phyloP scores from a whole-genome alignment of 2,329 filamentous ascomycete species.

The Scleromitrula shiraiana region DNA sequence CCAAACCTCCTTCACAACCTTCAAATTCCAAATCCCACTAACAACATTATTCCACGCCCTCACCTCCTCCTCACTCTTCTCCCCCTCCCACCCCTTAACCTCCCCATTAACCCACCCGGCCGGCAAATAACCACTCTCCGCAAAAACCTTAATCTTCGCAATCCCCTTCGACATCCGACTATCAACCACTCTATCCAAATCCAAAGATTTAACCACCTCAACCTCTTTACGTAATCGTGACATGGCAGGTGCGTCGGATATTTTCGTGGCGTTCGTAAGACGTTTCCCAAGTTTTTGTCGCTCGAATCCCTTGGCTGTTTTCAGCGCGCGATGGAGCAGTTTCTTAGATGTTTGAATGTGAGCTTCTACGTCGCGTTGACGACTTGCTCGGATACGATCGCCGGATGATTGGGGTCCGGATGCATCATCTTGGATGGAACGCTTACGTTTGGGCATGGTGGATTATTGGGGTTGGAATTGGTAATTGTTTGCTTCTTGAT shows the following conservation, averaged over 20 bases:
- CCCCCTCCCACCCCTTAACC: slow-evolving; percentile 4
- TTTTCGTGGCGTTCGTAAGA: slow-evolving; percentile 42
- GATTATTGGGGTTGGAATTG: not conserved
- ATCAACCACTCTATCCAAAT: slow-evolving; percentile 37
- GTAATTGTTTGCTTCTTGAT: not conserved
- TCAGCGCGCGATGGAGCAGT: slow-evolving; percentile 58
- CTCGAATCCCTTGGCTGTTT: slow-evolving; percentile 68
- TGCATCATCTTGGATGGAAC: slow-evolving; percentile 21
- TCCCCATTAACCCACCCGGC: slow-evolving; percentile 15
- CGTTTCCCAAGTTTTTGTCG: slow-evolving; percentile 63
- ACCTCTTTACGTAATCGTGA: slow-evolving; percentile 55
- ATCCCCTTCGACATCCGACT: slow-evolving; percentile 43
- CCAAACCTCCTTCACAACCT: slow-evolving; percentile 42
- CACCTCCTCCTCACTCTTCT: slow-evolving; percentile 7
- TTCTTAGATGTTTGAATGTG: slow-evolving; percentile 48
- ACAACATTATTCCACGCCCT: slow-evolving; percentile 38
- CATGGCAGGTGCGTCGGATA: slow-evolving; percentile 40
- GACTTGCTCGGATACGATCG: slow-evolving; percentile 29
- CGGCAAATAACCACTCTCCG: slow-evolving; percentile 37
- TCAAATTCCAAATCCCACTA: slow-evolving; percentile 45
- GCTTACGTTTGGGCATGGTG: slow-evolving; percentile 52
- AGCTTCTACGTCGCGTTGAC: slow-evolving; percentile 35
- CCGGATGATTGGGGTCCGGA: not conserved
- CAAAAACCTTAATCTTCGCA: slow-evolving; percentile 41
- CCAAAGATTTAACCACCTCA: slow-evolving; percentile 41